These are phyloP conservation scores for Aureobasidium sp. DNA, from an alignment of 2,329 filamentous ascomycete genomes.

Conservation along the genomic window DNA sequence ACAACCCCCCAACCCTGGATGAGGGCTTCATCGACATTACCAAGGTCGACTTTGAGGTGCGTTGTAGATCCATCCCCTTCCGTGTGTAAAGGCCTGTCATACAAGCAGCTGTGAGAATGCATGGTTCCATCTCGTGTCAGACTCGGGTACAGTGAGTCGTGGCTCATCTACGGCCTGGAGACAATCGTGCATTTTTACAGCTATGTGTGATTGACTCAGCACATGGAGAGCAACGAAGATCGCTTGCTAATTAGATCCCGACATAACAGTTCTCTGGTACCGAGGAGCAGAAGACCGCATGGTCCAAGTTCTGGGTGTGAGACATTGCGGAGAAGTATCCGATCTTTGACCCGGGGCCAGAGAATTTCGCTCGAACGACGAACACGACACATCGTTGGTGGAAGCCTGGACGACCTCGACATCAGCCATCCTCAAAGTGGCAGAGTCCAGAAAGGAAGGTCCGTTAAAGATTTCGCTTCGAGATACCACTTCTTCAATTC, in stretches of 20 bases:
- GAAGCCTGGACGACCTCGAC: background rate
- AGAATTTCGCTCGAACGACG: background rate
- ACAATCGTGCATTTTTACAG: background rate
- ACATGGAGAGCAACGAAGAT: background rate
- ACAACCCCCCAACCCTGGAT: slow-evolving; percentile 58
- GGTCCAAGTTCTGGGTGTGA: slow-evolving; percentile 67
- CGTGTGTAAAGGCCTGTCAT: background rate
- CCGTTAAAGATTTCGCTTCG: background rate
- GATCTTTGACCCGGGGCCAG: background rate
- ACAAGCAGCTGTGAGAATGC: background rate
- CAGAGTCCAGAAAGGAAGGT: slow-evolving; percentile 5
- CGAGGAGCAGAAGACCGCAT: slow-evolving; percentile 59
- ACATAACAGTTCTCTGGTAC: slow-evolving; percentile 55
- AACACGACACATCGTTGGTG: background rate
- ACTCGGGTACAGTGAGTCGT: background rate
- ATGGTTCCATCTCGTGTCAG: background rate
- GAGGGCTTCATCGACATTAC: slow-evolving; percentile 83
- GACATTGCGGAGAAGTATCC: slow-evolving; percentile 12
- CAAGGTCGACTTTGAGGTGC: slow-evolving; percentile 62
- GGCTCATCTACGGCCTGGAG: background rate
- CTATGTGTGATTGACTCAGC: background rate
- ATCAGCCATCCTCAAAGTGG: background rate
- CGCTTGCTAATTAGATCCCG: background rate
- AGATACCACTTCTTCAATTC: background rate
- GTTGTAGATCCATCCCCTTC: slow-evolving; percentile 17